Conservation (phyloP, 2,329 filamentous ascomycete species). For the Hymenoscyphus occultus region DNA sequence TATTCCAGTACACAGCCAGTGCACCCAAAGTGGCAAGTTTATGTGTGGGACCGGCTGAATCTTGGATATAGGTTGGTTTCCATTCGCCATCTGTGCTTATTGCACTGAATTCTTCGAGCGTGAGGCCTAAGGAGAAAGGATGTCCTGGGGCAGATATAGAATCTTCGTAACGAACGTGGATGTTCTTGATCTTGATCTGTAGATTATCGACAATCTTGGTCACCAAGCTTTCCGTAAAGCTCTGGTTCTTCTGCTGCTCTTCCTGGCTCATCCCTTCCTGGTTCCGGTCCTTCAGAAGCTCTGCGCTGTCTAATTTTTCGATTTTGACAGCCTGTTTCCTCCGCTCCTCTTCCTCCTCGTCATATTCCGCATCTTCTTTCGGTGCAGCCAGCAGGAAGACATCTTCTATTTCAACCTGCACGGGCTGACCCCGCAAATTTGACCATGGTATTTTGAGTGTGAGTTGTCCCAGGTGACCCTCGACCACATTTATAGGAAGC, state of each 20-base stretch:
- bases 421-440: slow-evolving; percentile 88
- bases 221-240: slow-evolving; percentile 90
- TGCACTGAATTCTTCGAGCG: slow-evolving; percentile 93
- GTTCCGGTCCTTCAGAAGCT: slow-evolving; percentile 87
- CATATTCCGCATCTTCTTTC: slow-evolving; percentile 90
- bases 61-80: slow-evolving; percentile 94
- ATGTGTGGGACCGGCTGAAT: slow-evolving; percentile 77
- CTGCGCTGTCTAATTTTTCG: slow-evolving; percentile 95
- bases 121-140: slow-evolving; percentile 89
- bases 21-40: slow-evolving; percentile 90
- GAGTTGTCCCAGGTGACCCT: slow-evolving; percentile 88
- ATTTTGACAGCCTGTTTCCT: slow-evolving; percentile 92
- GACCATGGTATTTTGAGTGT: slow-evolving; percentile 97
- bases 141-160: slow-evolving; percentile 92
- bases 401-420: slow-evolving; percentile 94
- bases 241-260: slow-evolving; percentile 96
- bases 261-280: slow-evolving; percentile 92
- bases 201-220: slow-evolving; percentile 98
- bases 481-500: slow-evolving; percentile 92
- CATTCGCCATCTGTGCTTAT: slow-evolving; percentile 94
- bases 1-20: slow-evolving; percentile 97
- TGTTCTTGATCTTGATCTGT: slow-evolving; percentile 96
- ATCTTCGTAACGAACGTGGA: slow-evolving; percentile 97
- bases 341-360: slow-evolving; percentile 86
- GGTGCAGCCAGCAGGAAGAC: slow-evolving; percentile 93